Conservation (phyloP, 1,284 basidiomycete species). For the Cutaneotrichosporon arboriforme region DNA sequence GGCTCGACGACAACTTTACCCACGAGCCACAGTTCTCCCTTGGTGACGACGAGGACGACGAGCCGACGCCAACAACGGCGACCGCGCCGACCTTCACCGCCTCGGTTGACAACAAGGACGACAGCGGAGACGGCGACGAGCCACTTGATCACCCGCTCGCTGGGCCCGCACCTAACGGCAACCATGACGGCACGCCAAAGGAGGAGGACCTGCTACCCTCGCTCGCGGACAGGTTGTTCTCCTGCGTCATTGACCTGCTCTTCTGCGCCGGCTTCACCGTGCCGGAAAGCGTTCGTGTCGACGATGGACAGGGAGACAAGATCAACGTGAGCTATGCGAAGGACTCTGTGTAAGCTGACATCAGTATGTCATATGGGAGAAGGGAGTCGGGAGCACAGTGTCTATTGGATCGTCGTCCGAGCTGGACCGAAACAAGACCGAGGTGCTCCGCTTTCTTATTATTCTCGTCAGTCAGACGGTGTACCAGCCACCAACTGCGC, state of each 20-base stretch:
- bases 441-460: conserved; percentile 77
- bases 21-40: conserved; percentile 52
- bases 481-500: conserved; percentile 64
- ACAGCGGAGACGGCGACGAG: conserved; percentile 56
- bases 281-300: conserved; percentile 63
- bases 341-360: not conserved
- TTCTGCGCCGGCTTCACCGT: conserved; percentile 90
- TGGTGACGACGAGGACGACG: conserved; percentile 59
- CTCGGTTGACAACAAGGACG: conserved; percentile 46
- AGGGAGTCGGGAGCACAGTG: conserved; percentile 74
- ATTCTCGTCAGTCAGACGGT: conserved; percentile 81
- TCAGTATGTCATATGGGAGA: conserved; percentile 66
- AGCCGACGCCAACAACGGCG: conserved; percentile 58
- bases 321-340: conserved; percentile 55
- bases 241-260: conserved; percentile 70
- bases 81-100: conserved; percentile 30
- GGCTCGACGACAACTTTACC: not conserved
- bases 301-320: conserved; percentile 63
- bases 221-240: conserved; percentile 70
- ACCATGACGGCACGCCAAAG: conserved; percentile 12
- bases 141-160: conserved; percentile 1
- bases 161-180: conserved; percentile 26
- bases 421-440: conserved; percentile 73
- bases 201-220: conserved; percentile 57
- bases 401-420: conserved; percentile 62